These are phyloP conservation scores for Adansonia digitata DNA, from an alignment of 345 rosid species.

Conservation along the genomic window DNA sequence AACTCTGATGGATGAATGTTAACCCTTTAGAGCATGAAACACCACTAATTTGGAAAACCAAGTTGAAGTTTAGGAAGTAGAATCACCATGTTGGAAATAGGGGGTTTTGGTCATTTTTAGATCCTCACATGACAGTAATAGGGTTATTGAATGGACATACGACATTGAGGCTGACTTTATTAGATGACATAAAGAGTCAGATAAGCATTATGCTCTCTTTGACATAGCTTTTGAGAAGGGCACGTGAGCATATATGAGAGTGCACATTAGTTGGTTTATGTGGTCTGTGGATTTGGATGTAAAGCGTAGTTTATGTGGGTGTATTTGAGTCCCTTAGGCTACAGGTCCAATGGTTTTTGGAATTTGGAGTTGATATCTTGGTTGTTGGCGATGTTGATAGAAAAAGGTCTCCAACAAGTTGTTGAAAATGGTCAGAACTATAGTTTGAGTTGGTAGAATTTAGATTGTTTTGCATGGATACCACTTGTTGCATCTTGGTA, in stretches of 20 bases:
- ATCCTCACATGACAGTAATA: neutral
- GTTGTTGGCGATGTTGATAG: neutral
- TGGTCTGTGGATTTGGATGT: neutral
- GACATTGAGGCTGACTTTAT: neutral
- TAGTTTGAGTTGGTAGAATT: neutral
- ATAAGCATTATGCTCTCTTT: neutral
- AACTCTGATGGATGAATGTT: neutral
- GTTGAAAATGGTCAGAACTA: neutral
- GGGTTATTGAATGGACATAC: neutral
- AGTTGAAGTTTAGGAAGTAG: neutral
- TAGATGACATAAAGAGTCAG: neutral
- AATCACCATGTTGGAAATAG: neutral
- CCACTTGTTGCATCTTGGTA: neutral
- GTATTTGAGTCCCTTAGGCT: neutral
- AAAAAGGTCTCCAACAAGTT: neutral
- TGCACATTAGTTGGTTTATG: neutral
- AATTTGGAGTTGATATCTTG: neutral
- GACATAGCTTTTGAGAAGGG: neutral
- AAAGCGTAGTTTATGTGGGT: neutral
- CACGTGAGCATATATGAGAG: neutral
- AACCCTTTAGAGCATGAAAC: neutral
- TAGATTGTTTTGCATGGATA: neutral
- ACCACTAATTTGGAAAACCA: neutral
- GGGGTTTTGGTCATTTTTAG: neutral
- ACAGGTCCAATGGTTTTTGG: neutral